phyloP scores from a whole-genome alignment of 2,329 filamentous ascomycete species.

The Coniochaeta sp. region DNA sequence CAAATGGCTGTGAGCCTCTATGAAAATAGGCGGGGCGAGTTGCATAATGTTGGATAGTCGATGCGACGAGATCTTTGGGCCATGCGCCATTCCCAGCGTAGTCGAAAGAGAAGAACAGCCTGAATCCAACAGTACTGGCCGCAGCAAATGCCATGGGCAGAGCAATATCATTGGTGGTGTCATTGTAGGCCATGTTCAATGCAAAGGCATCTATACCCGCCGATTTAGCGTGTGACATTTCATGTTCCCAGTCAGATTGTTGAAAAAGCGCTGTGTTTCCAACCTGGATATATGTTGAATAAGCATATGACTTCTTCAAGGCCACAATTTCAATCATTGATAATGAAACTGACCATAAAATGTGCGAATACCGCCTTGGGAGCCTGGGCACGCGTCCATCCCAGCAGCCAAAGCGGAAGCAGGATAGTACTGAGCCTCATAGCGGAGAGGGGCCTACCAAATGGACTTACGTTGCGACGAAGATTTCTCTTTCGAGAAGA shows the following conservation, averaged over 20 bases:
- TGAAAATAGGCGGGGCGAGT: slow-evolving; percentile 18
- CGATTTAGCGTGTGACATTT: slow-evolving; percentile 24
- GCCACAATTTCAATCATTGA: too few species aligned
- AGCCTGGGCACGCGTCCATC: background rate
- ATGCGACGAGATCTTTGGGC: slow-evolving; percentile 16
- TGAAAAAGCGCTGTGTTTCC: slow-evolving; percentile 14
- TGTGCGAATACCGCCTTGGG: slow-evolving; percentile 17
- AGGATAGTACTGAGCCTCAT: background rate
- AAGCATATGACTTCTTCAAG: too few species aligned
- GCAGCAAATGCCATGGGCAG: slow-evolving; percentile 16
- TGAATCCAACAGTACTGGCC: slow-evolving; percentile 8
- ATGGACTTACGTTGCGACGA: too few species aligned
- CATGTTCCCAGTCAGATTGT: slow-evolving; percentile 16
- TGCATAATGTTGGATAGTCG: slow-evolving; percentile 17
- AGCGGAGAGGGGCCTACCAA: too few species aligned
- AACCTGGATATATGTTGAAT: slow-evolving; percentile 14
- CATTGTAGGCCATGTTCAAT: slow-evolving; percentile 18
- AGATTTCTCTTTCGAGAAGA: too few species aligned
- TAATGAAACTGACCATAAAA: slow-evolving; percentile 18
- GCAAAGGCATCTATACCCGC: slow-evolving; percentile 31
- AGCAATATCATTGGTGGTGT: background rate
- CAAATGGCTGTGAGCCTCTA: slow-evolving; percentile 27
- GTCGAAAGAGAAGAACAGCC: slow-evolving; percentile 32
- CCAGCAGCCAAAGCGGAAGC: background rate
- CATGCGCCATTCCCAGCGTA: slow-evolving; percentile 22